Base-by-base conservation (phyloP, 2,329 filamentous ascomycete species). In the Alternaria solani region DNA sequence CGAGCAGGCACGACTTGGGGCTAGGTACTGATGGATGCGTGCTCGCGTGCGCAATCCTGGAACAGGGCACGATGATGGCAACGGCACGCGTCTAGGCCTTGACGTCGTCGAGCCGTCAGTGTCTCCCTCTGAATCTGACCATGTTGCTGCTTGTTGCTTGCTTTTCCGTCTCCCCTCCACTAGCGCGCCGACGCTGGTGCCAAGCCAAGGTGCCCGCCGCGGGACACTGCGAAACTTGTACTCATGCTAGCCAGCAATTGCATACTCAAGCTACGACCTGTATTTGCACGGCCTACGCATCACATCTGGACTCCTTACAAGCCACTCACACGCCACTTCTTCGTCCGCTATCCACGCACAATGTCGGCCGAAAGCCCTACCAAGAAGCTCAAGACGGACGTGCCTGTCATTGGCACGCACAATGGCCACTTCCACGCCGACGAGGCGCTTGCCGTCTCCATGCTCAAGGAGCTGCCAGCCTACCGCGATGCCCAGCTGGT, bases 391-490 rank as follows among this genome's bases (percentile, higher is more conserved):
- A 97, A 96, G 86, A 92, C 90, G 70, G 84, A 87, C 64, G 67
- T 63, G 82, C 64, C 79, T 79, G 81, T 88, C 70, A 96, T 97
- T 77, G 95, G 94, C 75, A 99, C 95, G 30, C 95, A 99, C 87
- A 97, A 91, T 82, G 95, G 95, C 70, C 93, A 97, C 84, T 99
- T 99, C 86, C 95, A 99, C 83, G 95, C 95, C 78, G 95, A 99
- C 80, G 95, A 99, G 83, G 94, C 95, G 62, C 88, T 99, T 43
- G 95, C 95, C 59, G 94, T 99, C 66, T 93, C 96, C 84, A 93
- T 99, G 85, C 91, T 99, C 70, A 93, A 93, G 67, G 87, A 91
- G 58, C 90, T 98, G 18, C 94, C 95, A 23, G 82, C 89, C 60
- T 99, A 98, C 84, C 79, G 85, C 57, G 81, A 86, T 69, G 89